Conservation (phyloP, 2,329 filamentous ascomycete genomes). For the Beauveria caledonica region DNA sequence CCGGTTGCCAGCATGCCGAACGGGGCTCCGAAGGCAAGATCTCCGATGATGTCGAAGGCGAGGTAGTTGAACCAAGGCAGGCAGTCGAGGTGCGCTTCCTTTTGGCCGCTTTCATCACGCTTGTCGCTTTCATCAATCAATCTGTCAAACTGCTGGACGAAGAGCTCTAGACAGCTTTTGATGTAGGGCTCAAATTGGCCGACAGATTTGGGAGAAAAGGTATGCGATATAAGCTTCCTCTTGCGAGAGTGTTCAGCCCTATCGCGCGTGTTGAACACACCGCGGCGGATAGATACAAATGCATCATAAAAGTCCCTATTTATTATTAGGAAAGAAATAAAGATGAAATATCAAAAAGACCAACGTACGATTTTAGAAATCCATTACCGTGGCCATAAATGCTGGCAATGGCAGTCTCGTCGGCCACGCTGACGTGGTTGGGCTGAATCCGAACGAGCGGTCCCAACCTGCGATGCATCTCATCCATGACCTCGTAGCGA, state of each 20-base stretch:
- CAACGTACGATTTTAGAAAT: constrained; percentile 57
- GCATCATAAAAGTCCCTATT: constrained; percentile 81
- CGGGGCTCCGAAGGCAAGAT: constrained; percentile 43
- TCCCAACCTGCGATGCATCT: constrained; percentile 66
- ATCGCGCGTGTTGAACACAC: constrained; percentile 84
- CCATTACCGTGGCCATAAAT: constrained; percentile 78
- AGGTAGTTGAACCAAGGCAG: constrained; percentile 63
- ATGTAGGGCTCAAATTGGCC: constrained; percentile 86
- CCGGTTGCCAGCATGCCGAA: constrained; percentile 67
- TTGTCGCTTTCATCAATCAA: constrained; percentile 40
- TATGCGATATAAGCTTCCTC: constrained; percentile 81
- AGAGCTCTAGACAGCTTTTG: constrained; percentile 65
- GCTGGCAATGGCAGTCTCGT: constrained; percentile 64
- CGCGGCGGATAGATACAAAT: constrained; percentile 78
- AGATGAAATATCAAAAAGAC: accelerated
- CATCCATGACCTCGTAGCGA: constrained; percentile 57
- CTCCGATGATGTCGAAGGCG: constrained; percentile 43
- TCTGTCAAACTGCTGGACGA: constrained; percentile 65
- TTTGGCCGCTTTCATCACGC: constrained; percentile 46
- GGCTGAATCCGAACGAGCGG: constrained; percentile 78
- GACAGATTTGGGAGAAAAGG: constrained; percentile 75
- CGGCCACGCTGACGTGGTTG: constrained; percentile 73
- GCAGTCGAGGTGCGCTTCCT: constrained; percentile 60
- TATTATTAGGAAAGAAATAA: background rate
- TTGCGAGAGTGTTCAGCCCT: constrained; percentile 78